Evolutionary conservation across 2,329 filamentous ascomycete genomes (phyloP).

Genomic region (Calonectria pseudoreteaudii): DNA sequence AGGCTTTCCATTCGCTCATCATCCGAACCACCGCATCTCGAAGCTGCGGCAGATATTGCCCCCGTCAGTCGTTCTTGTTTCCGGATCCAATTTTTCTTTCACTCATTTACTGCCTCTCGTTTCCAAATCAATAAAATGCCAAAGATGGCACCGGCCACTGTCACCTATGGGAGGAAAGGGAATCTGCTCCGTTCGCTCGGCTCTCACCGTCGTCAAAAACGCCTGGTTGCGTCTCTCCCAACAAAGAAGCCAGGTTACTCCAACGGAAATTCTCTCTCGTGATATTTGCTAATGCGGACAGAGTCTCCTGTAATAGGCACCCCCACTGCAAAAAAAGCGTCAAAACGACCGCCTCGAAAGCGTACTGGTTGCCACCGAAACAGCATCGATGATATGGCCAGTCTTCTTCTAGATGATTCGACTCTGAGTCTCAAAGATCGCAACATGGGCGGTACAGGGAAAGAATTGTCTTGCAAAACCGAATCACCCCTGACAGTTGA

Average conservation of each 20-base stretch:
- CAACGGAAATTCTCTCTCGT: not conserved
- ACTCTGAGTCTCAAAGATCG: slow-evolving; percentile 19
- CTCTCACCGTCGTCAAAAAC: slow-evolving; percentile 41
- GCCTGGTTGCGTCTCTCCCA: slow-evolving; percentile 27
- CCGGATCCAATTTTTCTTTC: not conserved
- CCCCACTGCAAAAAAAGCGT: slow-evolving; percentile 1
- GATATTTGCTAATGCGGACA: slow-evolving; percentile 11
- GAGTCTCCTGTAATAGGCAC: not conserved
- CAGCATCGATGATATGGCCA: slow-evolving; percentile 46
- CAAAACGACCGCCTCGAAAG: slow-evolving; percentile 27
- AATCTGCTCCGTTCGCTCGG: slow-evolving; percentile 43
- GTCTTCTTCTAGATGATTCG: slow-evolving; percentile 44
- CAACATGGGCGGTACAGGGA: not conserved
- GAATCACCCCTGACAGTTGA: not conserved
- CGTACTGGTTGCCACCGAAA: slow-evolving; percentile 13
- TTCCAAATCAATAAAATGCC: slow-evolving; percentile 3
- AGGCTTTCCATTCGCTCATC: not conserved
- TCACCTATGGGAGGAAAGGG: slow-evolving; percentile 48
- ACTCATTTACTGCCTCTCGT: slow-evolving; percentile 19
- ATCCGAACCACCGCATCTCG: slow-evolving; percentile 21
- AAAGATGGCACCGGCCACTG: slow-evolving; percentile 41
- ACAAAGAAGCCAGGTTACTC: slow-evolving; percentile 34
- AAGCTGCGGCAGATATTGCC: not conserved
- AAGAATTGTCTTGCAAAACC: not conserved
- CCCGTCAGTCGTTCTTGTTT: not conserved